Conservation (phyloP, 257 asterid species). For the Solanum dulcamara region DNA sequence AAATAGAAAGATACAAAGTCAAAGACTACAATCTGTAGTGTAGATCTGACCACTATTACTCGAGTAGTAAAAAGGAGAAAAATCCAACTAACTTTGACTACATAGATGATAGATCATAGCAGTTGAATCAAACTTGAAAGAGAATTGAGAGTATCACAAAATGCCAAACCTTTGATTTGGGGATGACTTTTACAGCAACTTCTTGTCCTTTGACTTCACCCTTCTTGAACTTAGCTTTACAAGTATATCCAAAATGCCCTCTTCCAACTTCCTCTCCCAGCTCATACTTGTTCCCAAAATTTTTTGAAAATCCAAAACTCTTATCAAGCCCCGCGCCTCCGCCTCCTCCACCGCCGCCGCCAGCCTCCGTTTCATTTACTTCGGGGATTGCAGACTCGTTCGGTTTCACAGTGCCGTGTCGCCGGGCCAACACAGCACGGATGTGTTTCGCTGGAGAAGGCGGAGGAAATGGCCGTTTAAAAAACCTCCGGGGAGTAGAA, state of each 20-base stretch:
- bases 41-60: conserved; percentile 14
- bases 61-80: background rate
- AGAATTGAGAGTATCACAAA: background rate
- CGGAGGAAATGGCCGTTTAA: conserved; percentile 80
- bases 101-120: background rate
- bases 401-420: conserved; percentile 90
- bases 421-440: conserved; percentile 63
- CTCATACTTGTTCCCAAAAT: conserved; percentile 66
- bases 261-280: conserved; percentile 89
- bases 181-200: conserved; percentile 91
- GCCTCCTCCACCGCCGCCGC: background rate
- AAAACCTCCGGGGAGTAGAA: conserved; percentile 66
- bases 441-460: conserved; percentile 98
- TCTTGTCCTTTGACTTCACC: conserved; percentile 80
- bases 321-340: conserved; percentile 48
- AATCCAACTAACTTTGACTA: background rate
- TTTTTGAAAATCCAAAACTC: conserved; percentile 78
- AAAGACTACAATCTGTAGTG: background rate
- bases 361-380: conserved; percentile 35
- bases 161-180: conserved; percentile 68
- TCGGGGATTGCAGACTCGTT: conserved; percentile 57
- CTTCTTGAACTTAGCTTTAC: conserved; percentile 74
- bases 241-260: conserved; percentile 96
- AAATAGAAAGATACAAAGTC: background rate
- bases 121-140: background rate